Percentiles rank a stretch among this genome's conserved stretches.
Conservation (phyloP, 495 filamentous ascomycete genomes). For the Penicillium herquei region DNA sequence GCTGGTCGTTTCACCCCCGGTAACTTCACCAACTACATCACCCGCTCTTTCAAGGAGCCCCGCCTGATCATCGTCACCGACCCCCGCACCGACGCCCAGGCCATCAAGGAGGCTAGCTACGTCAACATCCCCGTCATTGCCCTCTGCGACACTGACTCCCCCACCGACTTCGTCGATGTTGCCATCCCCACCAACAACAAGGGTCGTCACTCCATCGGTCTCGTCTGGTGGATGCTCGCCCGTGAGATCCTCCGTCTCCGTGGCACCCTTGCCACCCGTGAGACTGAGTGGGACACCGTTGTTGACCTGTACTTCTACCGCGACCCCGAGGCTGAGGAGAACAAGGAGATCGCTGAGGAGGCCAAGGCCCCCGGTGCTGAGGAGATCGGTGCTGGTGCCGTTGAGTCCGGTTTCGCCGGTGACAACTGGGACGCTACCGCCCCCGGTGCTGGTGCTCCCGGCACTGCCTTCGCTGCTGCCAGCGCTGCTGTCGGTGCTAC, state of each 20-base stretch:
- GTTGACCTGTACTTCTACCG: slow-evolving; percentile 99
- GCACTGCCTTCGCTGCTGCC: slow-evolving; percentile 60
- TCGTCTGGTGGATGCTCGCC: slow-evolving; percentile 99
- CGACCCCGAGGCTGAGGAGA: slow-evolving; percentile 97
- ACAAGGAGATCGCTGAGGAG: slow-evolving; percentile 78
- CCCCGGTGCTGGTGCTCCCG: slow-evolving; percentile 57
- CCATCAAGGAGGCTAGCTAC: slow-evolving; percentile 99
- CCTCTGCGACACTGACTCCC: slow-evolving; percentile 98
- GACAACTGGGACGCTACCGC: slow-evolving; percentile 56
- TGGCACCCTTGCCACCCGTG: slow-evolving; percentile 89
- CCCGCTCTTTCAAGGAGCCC: slow-evolving; percentile 99
- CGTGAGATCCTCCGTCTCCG: slow-evolving; percentile 99
- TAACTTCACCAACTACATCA: slow-evolving; percentile 99
- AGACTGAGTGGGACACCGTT: slow-evolving; percentile 97
- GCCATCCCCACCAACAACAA: slow-evolving; percentile 99
- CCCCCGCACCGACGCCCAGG: slow-evolving; percentile 98
- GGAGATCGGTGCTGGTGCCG: slow-evolving; percentile 75
- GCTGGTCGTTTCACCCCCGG: slow-evolving; percentile 99
- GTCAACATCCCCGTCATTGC: slow-evolving; percentile 99
- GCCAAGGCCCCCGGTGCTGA: slow-evolving; percentile 72
- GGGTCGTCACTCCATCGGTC: slow-evolving; percentile 96
- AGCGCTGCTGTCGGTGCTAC: slow-evolving; percentile 59
- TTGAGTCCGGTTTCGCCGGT: slow-evolving; percentile 77
- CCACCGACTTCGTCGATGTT: slow-evolving; percentile 98
- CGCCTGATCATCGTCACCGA: slow-evolving; percentile 99